Percentiles rank a stretch among this genome's conserved stretches.
phyloP scores from a whole-genome alignment of 2,329 filamentous ascomycete species.

The Aureobasidium subglaciale region DNA sequence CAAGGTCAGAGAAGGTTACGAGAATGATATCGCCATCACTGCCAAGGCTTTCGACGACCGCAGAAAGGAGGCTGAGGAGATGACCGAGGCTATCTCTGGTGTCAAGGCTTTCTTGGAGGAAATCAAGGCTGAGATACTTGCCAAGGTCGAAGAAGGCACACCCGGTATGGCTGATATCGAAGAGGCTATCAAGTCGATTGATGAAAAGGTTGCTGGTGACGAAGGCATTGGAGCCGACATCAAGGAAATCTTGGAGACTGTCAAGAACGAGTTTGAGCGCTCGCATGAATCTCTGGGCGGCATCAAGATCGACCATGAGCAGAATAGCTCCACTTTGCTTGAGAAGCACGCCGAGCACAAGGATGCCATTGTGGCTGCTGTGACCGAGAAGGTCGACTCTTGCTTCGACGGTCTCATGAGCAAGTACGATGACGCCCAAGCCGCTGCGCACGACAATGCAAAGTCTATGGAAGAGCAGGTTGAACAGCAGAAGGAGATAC shows the following conservation, averaged over 20 bases:
- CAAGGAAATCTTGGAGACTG: conserved; percentile 59
- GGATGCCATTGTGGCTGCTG: conserved; percentile 46
- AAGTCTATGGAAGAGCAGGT: conserved; percentile 68
- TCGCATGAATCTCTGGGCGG: conserved; percentile 72
- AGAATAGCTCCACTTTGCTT: conserved; percentile 47
- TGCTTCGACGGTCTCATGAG: conserved; percentile 73
- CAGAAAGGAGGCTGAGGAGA: conserved; percentile 71
- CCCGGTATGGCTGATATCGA: conserved; percentile 55
- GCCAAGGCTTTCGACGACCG: conserved; percentile 76
- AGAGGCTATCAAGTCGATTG: conserved; percentile 59
- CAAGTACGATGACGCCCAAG: conserved; percentile 84
- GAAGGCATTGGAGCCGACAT: conserved; percentile 40
- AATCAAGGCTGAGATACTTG: conserved; percentile 68
- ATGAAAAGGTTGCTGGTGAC: conserved; percentile 55
- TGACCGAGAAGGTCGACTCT: conserved; percentile 59
- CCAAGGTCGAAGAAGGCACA: conserved; percentile 68
- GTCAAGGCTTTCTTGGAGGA: conserved; percentile 72
- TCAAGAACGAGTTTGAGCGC: conserved; percentile 83
- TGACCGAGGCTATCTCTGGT: conserved; percentile 70
- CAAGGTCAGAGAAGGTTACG: conserved; percentile 66
- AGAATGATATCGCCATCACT: conserved; percentile 65
- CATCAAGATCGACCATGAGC: conserved; percentile 69
- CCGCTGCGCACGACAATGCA: conserved; percentile 64
- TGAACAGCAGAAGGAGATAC: conserved; percentile 62
- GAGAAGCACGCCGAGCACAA: conserved; percentile 56